Evolutionary conservation across 2,329 filamentous ascomycete genomes (phyloP).

Genomic region (Aspergillus sp.): DNA sequence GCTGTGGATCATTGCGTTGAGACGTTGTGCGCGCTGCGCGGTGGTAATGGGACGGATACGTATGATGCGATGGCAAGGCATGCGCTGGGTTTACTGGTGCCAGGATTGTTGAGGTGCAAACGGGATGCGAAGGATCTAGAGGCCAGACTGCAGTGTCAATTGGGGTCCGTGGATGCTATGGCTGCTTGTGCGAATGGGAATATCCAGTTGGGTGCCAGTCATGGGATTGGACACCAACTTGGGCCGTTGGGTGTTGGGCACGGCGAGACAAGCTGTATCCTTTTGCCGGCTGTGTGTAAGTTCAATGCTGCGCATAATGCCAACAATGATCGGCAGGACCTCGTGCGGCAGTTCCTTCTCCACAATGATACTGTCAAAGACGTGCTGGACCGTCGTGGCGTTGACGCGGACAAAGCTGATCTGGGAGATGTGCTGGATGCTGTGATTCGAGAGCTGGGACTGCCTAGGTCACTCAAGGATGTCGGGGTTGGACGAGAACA

Average conservation of each 20-base stretch:
- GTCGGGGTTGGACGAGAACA: conserved; percentile 46
- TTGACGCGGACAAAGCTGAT: conserved; percentile 28
- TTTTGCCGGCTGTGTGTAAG: conserved; percentile 51
- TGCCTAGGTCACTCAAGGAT: conserved; percentile 49
- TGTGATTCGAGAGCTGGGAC: conserved; percentile 45
- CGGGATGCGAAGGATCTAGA: conserved; percentile 30
- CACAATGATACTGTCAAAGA: conserved; percentile 28
- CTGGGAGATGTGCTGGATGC: conserved; percentile 48
- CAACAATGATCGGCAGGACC: conserved; percentile 38
- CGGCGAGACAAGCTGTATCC: conserved; percentile 54
- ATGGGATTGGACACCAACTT: conserved; percentile 49
- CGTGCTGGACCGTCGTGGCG: conserved; percentile 26
- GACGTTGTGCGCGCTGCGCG: conserved; percentile 41
- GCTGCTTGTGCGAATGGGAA: conserved; percentile 34
- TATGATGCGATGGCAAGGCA: conserved; percentile 32
- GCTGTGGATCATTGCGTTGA: conserved; percentile 55
- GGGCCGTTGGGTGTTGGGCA: conserved; percentile 53
- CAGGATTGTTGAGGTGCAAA: conserved; percentile 38
- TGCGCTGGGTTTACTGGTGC: conserved; percentile 38
- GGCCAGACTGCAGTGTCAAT: conserved; percentile 43
- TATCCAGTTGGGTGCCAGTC: conserved; percentile 43
- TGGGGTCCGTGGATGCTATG: conserved; percentile 51
- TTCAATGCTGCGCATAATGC: conserved; percentile 45
- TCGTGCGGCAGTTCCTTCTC: conserved; percentile 37
- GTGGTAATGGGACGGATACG: conserved; percentile 17